Percentiles rank a stretch among this genome's conserved stretches.
These are phyloP conservation scores for Calonectria hongkongensis DNA, from an alignment of 2,329 filamentous ascomycete species.

Conservation along the genomic window DNA sequence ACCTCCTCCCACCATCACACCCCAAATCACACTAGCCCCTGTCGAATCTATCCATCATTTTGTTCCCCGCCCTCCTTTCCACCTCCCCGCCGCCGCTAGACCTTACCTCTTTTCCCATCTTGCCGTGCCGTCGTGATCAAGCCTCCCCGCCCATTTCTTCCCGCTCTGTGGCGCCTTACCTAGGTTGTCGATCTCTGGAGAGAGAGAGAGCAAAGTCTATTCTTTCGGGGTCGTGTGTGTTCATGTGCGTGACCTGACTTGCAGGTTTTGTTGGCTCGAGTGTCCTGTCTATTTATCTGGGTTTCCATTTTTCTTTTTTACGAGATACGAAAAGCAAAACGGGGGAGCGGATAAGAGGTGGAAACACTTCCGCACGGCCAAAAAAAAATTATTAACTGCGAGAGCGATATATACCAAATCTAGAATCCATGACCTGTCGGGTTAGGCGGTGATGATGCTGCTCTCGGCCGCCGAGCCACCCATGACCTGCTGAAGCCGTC, in stretches of 20 bases:
- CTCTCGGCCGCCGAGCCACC: constrained; percentile 25
- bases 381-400: not conserved
- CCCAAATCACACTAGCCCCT: constrained; percentile 12
- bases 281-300: not conserved
- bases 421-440: constrained; percentile 5
- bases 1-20: constrained; percentile 11
- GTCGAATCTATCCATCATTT: constrained; percentile 4
- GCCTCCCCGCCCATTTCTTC: not conserved
- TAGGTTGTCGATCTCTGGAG: not conserved
- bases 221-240: not conserved
- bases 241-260: not conserved
- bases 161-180: constrained; percentile 14
- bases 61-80: not conserved
- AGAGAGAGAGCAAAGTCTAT: not conserved
- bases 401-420: not conserved
- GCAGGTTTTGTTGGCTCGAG: not conserved
- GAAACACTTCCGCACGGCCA: not conserved
- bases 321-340: constrained; percentile 15
- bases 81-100: constrained; percentile 2
- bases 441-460: constrained; percentile 12
- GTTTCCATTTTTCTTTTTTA: constrained; percentile 1
- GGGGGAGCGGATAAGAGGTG: not conserved
- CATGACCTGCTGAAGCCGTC: constrained; percentile 32
- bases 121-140: constrained; percentile 15
- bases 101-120: not conserved